A percentile compares a stretch with the other conserved stretches of the same genome.
Evolutionary conservation across 768 basidiomycete genomes (phyloP).

Genomic region (Xerocomellus amylosporus): DNA sequence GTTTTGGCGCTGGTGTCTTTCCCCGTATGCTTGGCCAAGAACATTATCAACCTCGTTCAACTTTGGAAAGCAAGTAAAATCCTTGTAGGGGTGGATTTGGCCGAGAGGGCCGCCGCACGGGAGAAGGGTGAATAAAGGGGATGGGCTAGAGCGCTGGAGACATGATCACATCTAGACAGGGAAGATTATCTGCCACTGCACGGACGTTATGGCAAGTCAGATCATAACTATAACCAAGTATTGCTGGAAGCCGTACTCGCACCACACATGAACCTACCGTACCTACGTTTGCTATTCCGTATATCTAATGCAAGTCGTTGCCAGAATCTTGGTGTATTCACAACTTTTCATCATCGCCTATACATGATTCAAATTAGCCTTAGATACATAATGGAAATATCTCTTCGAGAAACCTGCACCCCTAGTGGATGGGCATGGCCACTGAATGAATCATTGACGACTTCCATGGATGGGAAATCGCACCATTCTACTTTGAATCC

Average conservation of each 20-base stretch:
- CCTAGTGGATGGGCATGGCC: no score
- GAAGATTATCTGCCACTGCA: slow-evolving; percentile 7
- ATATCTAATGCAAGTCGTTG: slow-evolving; percentile 5
- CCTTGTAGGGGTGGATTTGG: slow-evolving; percentile 88
- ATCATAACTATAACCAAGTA: slow-evolving; percentile 15
- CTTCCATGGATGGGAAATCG: neutral
- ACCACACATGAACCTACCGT: slow-evolving; percentile 8
- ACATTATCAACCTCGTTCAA: slow-evolving; percentile 92
- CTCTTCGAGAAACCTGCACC: neutral
- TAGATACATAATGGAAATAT: slow-evolving; percentile 8
- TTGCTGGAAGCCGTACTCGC: neutral
- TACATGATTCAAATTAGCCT: slow-evolving; percentile 7
- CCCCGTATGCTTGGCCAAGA: slow-evolving; percentile 77
- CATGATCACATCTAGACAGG: slow-evolving; percentile 14
- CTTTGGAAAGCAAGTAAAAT: slow-evolving; percentile 98
- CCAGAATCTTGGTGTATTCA: slow-evolving; percentile 13
- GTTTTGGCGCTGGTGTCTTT: slow-evolving; percentile 58
- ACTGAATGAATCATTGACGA: no score
- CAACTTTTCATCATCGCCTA: slow-evolving; percentile 3
- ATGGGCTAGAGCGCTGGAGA: neutral
- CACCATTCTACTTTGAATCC: neutral
- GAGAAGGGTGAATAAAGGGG: slow-evolving; percentile 26
- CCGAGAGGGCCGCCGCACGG: slow-evolving; percentile 71
- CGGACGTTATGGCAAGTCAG: slow-evolving; percentile 4
- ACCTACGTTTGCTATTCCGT: slow-evolving; percentile 4